A percentile compares a stretch with the other conserved stretches of the same genome.
phyloP scores from a whole-genome alignment of 169 alveolate species.

The Toxoplasma gondii region DNA sequence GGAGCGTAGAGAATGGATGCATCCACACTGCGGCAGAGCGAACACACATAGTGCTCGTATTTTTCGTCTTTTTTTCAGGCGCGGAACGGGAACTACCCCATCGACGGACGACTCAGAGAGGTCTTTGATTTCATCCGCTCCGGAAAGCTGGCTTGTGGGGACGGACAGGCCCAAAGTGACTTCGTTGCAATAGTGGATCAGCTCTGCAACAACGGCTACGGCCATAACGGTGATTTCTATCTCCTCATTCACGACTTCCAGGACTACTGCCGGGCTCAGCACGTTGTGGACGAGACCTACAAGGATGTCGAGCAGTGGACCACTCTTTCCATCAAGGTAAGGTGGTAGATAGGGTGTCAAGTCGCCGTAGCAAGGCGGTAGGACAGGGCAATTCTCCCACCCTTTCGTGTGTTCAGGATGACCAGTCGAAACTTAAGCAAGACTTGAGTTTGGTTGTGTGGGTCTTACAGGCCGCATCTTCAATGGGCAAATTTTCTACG shows the following conservation, averaged over 20 bases:
- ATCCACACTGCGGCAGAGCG: too few relatives aligned
- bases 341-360: neutral
- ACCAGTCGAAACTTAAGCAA: too few relatives aligned
- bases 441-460: neutral
- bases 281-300: slow-evolving; percentile 86
- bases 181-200: slow-evolving; percentile 72
- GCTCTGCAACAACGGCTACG: slow-evolving; percentile 78
- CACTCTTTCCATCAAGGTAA: slow-evolving; percentile 80
- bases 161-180: slow-evolving; percentile 75
- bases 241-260: slow-evolving; percentile 86
- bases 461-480: slow-evolving; percentile 79
- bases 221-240: slow-evolving; percentile 86
- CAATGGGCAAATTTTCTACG: slow-evolving; percentile 90
- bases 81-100: slow-evolving; percentile 84
- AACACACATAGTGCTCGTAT: too few relatives aligned
- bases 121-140: slow-evolving; percentile 87
- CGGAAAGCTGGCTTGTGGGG: slow-evolving; percentile 84
- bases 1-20: too few relatives aligned
- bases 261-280: slow-evolving; percentile 86
- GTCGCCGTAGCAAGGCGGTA: neutral
- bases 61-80: slow-evolving; percentile 47
- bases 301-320: slow-evolving; percentile 83
- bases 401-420: too few relatives aligned
- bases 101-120: slow-evolving; percentile 83
- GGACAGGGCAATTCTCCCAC: neutral